phyloP scores from a whole-genome alignment of 2,329 filamentous ascomycete genomes.

The Verticillium nubilum region DNA sequence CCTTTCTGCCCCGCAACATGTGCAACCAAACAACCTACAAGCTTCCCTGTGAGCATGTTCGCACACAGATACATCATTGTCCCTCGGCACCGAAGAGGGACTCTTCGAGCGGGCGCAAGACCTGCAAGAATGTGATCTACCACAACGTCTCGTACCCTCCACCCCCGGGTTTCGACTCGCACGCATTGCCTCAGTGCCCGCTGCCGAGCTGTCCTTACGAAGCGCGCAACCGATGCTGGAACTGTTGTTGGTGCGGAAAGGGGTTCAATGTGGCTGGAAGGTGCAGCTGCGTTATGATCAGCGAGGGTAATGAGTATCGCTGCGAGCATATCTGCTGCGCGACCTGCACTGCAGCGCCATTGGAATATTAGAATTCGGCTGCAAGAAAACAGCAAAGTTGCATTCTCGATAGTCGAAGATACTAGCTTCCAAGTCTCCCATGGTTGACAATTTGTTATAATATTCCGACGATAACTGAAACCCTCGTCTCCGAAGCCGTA shows the following conservation, averaged over 20 bases:
- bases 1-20: constrained; percentile 24
- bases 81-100: constrained; percentile 25
- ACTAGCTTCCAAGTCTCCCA: too few relatives aligned
- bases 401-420: too few relatives aligned
- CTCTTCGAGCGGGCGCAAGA: constrained; percentile 20
- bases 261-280: constrained; percentile 43
- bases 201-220: constrained; percentile 44
- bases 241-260: constrained; percentile 53
- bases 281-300: constrained; percentile 48
- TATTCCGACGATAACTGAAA: too few relatives aligned
- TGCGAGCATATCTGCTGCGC: constrained; percentile 52
- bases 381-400: too few relatives aligned
- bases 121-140: constrained; percentile 37
- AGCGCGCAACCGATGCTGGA: constrained; percentile 42
- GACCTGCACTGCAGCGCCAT: constrained; percentile 37
- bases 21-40: constrained; percentile 45
- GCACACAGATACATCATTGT: constrained; percentile 39
- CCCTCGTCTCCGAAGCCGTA: too few relatives aligned
- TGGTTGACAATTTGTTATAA: too few relatives aligned
- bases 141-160: constrained; percentile 41
- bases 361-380: constrained; percentile 3
- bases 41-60: constrained; percentile 45
- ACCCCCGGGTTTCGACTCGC: constrained; percentile 33
- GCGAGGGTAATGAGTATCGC: constrained; percentile 40
- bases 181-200: constrained; percentile 34